Evolutionary conservation across 345 rosid genomes (phyloP).

Genomic region (Boechera retrofracta): DNA sequence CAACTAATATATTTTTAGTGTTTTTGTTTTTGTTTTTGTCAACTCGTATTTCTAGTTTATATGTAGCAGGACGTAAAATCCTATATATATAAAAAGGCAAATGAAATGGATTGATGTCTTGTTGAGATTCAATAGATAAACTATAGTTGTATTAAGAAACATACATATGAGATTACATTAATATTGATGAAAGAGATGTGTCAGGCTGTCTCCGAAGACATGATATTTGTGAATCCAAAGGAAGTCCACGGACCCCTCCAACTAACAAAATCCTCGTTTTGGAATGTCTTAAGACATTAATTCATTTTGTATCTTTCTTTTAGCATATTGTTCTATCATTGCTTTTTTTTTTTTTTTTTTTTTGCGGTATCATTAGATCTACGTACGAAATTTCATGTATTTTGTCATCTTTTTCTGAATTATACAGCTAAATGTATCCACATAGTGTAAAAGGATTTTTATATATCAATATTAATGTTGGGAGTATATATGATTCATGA

Average conservation of each 20-base stretch:
- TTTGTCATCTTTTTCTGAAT: background rate
- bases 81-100: background rate
- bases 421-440: background rate
- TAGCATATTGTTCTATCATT: conserved; percentile 13
- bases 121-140: conserved; percentile 25
- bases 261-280: conserved; percentile 32
- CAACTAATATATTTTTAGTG: background rate
- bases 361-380: background rate
- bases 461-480: background rate
- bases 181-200: conserved; percentile 31
- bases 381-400: background rate
- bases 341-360: background rate
- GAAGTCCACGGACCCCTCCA: conserved; percentile 36
- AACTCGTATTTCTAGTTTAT: conserved; percentile 4
- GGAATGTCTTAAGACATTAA: conserved; percentile 27
- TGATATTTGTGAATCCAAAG: conserved; percentile 16
- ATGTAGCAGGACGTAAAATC: conserved; percentile 20
- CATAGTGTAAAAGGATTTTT: background rate
- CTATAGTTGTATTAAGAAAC: conserved; percentile 7
- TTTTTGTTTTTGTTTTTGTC: conserved; percentile 12
- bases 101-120: conserved; percentile 6
- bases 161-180: background rate
- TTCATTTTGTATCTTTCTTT: background rate
- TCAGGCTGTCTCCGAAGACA: conserved; percentile 37
- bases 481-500: conserved; percentile 2